Conservation (phyloP, 2,329 filamentous ascomycete species). For the Monosporascus sp. region DNA sequence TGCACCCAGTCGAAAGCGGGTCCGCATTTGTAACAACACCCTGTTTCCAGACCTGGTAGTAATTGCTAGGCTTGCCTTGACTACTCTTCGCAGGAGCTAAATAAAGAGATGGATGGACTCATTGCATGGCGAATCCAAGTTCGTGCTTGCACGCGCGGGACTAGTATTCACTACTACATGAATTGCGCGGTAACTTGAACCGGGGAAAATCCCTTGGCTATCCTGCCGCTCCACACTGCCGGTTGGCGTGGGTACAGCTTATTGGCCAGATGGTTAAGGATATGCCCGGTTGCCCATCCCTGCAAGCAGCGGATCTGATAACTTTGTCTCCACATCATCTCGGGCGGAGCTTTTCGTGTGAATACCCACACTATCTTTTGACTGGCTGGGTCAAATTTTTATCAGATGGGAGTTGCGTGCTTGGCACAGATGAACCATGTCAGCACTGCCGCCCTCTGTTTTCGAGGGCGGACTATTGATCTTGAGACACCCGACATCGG, state of each 20-base stretch:
- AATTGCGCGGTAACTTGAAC: too few relatives aligned
- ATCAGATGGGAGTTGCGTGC: slow-evolving; percentile 3
- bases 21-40: too few relatives aligned
- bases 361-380: slow-evolving; percentile 4
- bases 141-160: too few relatives aligned
- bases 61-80: too few relatives aligned
- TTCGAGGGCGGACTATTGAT: neutral
- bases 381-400: slow-evolving; percentile 1
- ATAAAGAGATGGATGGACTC: too few relatives aligned
- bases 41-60: too few relatives aligned
- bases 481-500: neutral
- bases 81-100: too few relatives aligned
- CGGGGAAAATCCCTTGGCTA: neutral
- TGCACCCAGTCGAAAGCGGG: too few relatives aligned
- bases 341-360: slow-evolving; percentile 2
- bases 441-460: neutral
- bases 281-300: slow-evolving; percentile 3
- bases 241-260: neutral
- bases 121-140: too few relatives aligned
- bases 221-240: neutral
- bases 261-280: neutral
- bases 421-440: neutral
- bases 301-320: slow-evolving; percentile 25
- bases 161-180: too few relatives aligned
- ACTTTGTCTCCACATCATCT: slow-evolving; percentile 11